Base-by-base conservation (phyloP, 768 basidiomycete species). In the Tulasnella calospora region DNA sequence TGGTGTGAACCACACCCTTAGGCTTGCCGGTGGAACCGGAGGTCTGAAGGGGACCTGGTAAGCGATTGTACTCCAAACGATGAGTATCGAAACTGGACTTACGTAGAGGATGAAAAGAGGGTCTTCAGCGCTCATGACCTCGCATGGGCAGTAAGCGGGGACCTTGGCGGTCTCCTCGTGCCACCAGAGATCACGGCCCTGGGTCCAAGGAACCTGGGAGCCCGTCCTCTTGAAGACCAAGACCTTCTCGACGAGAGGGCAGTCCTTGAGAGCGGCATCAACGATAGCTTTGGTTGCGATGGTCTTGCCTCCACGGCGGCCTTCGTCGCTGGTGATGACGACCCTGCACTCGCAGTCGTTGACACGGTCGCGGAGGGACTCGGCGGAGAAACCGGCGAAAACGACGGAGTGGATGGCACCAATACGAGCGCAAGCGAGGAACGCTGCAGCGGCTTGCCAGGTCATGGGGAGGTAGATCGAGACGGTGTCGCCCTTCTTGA, bases 91-190 rank as follows among this genome's bases (percentile, higher is more conserved):
- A 17, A 47, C n/a, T 27, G 30, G 19, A 88, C 94, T 86, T 82
- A 96, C 96, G 85, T 99, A 99, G 79, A 99, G 95, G 83, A 99
- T 98, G 86, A 99, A 99, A 33, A 99, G 88, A 1, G 97, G 97
- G 83, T 99, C 98, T 84, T 99, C 97, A n/a, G 94, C 85, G 41
- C 89, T 83, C 92, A 99, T 95, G 80, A 92, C 83, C 85, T 94
- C 94, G 21, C 91, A 91, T 0, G 96, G 91, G 86, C 95, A 97
- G 86, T 94, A 97, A 78, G 88, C 89, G 23, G 94, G 90, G 21
- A 98, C 95, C 84, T 91, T 93, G 30, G 87, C 89, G 36, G 88
- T 88, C 86, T 96, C 95, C 85, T 98, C 96, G 82, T 98, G 92
- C 96, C 96, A 99, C 97, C 97, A 98, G 81, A 89, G 87, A 84